Evolutionary conservation across 192 early-diverging fungal species (phyloP), one percentile per base, ranked within the genome.

Genomic region (Coemansia furcata): DNA sequence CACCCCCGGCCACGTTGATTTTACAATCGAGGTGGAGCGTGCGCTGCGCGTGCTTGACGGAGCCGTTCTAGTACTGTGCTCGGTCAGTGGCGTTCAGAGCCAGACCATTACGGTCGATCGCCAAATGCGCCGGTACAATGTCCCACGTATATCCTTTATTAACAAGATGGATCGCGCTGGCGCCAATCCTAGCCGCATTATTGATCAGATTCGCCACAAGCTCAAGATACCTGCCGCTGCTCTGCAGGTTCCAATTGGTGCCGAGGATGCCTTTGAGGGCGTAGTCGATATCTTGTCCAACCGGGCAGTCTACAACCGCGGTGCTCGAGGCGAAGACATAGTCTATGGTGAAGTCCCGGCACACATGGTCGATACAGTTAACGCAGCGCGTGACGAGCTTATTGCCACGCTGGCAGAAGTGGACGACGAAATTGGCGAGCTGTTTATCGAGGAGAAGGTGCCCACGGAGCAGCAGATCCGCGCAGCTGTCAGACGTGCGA

Each of bases 111-210:
- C 92, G 4, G 92, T 94, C 32, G 92, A 94, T 74, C 90, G 92
- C 70, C 92, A 94, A 74, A 94, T 94, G 92, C 89, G 89, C 82
- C 87, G 92, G 65, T 94, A 94, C 78, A 88, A 87, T 57, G 92
- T 94, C 35, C 92, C 92, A 21, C 88, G 92, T 63, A 89, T 94
- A 60, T 92, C 90, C 42, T 94, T 94, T 55, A 90, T 94, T 69
- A 94, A 94, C 87, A 94, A 94, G 83, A 90, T 94, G 90, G 92
- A 94, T 80, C 89, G 92, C 68, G 89, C 91, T 42, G 92, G 92
- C 64, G 89, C 92, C n/a, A 93, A 94, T 66, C 91, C 92, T 2
- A 84, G 78, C 68, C 86, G 89, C 66, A 88, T 94, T 35, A 87
- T 93, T 43, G 91, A 92, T 7, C 91, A 92, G 84, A 85, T 94